These are phyloP conservation scores for Oryza glaberrima DNA, from an alignment of 176 grass and related monocot genomes.

Conservation along the genomic window DNA sequence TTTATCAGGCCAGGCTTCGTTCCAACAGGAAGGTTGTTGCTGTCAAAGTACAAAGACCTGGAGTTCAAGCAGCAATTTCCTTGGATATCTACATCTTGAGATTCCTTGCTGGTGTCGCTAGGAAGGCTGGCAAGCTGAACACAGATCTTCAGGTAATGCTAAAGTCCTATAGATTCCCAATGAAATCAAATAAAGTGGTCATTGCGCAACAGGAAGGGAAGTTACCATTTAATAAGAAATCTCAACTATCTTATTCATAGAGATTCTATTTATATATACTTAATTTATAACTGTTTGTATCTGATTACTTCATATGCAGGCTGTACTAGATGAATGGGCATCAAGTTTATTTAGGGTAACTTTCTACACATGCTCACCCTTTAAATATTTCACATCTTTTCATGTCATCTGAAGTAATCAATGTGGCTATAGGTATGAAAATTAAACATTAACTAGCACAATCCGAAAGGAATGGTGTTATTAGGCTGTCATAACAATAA, in stretches of 20 bases:
- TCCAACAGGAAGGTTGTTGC: conserved; percentile 79
- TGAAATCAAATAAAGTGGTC: conserved; percentile 18
- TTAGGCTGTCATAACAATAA: conserved; percentile 2
- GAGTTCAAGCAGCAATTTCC: conserved; percentile 92
- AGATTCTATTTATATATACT: conserved; percentile 33
- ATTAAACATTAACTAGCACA: not conserved
- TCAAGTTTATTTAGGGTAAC: conserved; percentile 90
- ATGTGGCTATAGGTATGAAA: conserved; percentile 28
- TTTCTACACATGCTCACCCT: conserved; percentile 28
- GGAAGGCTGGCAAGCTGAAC: conserved; percentile 75
- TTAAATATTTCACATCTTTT: not conserved
- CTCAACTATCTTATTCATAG: conserved; percentile 11
- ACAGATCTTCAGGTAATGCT: conserved; percentile 84
- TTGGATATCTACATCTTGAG: conserved; percentile 96
- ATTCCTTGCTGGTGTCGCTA: conserved; percentile 76
- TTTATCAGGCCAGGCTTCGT: conserved; percentile 83
- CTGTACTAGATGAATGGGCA: conserved; percentile 97
- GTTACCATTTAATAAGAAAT: conserved; percentile 7
- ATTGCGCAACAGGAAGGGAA: not conserved
- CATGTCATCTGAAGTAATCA: not conserved
- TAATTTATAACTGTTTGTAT: conserved; percentile 24
- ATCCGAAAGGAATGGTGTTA: not conserved
- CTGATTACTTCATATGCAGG: conserved; percentile 54
- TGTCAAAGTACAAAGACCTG: conserved; percentile 98
- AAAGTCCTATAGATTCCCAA: conserved; percentile 11